phyloP scores from a whole-genome alignment of 306 rosid genomes.

The Pyrus betulifolia region DNA sequence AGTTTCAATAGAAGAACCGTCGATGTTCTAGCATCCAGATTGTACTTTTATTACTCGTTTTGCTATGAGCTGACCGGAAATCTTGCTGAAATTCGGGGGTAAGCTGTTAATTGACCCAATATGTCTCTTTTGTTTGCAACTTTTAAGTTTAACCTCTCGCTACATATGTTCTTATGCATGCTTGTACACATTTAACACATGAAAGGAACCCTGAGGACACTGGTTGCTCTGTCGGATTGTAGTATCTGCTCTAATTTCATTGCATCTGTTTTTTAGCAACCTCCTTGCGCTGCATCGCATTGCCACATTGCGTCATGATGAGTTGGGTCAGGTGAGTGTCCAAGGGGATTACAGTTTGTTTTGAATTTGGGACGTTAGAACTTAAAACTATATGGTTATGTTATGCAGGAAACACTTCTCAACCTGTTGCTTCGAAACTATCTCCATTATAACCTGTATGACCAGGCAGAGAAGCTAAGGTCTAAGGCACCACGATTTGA shows the following conservation, averaged over 20 bases:
- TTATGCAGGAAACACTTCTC: slow-evolving; percentile 60
- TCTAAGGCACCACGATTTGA: slow-evolving; percentile 69
- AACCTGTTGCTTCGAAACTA: slow-evolving; percentile 20
- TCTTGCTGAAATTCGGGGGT: slow-evolving; percentile 64
- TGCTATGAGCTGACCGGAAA: slow-evolving; percentile 54
- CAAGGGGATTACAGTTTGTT: background rate
- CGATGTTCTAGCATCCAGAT: slow-evolving; percentile 55
- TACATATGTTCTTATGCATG: background rate
- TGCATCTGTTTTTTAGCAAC: slow-evolving; percentile 25
- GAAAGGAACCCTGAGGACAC: background rate
- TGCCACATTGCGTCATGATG: slow-evolving; percentile 58
- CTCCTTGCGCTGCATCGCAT: slow-evolving; percentile 57
- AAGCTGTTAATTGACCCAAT: slow-evolving; percentile 4
- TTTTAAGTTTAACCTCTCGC: background rate
- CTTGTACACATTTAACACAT: background rate
- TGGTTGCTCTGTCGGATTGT: background rate
- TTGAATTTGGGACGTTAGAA: background rate
- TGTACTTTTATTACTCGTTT: slow-evolving; percentile 50
- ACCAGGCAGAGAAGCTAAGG: slow-evolving; percentile 64
- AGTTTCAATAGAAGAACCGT: slow-evolving; percentile 15
- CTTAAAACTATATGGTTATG: slow-evolving; percentile 9
- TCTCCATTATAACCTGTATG: slow-evolving; percentile 61
- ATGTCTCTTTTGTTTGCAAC: background rate
- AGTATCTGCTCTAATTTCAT: background rate
- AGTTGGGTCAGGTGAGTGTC: slow-evolving; percentile 63